Evolutionary conservation across 495 filamentous ascomycete genomes (phyloP).

Genomic region (Neurospora intermedia): DNA sequence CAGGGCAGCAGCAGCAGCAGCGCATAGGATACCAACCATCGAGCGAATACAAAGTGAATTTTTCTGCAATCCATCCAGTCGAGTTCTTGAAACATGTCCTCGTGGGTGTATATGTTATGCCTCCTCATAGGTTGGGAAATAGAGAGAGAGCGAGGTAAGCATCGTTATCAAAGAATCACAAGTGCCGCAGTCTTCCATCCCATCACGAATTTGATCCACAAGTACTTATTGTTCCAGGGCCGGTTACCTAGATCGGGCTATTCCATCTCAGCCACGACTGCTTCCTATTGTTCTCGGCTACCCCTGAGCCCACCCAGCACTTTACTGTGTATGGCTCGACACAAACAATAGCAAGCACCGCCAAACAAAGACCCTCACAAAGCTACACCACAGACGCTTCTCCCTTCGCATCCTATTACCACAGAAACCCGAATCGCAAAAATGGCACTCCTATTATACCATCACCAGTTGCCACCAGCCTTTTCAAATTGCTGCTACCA

Average conservation of each 20-base stretch:
- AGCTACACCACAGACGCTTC: background rate
- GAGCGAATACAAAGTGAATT: background rate
- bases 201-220: background rate
- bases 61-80: background rate
- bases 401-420: background rate
- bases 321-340: background rate
- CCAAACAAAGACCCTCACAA: background rate
- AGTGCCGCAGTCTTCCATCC: background rate
- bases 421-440: background rate
- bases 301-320: background rate
- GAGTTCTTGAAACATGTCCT: background rate
- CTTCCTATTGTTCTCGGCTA: background rate
- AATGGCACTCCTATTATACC: background rate
- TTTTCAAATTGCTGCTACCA: background rate
- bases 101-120: background rate
- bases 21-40: background rate
- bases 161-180: background rate
- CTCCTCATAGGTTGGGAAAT: too few species aligned
- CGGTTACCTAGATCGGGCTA: background rate
- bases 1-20: background rate
- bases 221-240: background rate
- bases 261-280: background rate
- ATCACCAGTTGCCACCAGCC: background rate
- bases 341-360: background rate
- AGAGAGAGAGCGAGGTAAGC: too few species aligned